phyloP scores from a whole-genome alignment of 805 yeast species.

The Myxozyma neglecta region DNA sequence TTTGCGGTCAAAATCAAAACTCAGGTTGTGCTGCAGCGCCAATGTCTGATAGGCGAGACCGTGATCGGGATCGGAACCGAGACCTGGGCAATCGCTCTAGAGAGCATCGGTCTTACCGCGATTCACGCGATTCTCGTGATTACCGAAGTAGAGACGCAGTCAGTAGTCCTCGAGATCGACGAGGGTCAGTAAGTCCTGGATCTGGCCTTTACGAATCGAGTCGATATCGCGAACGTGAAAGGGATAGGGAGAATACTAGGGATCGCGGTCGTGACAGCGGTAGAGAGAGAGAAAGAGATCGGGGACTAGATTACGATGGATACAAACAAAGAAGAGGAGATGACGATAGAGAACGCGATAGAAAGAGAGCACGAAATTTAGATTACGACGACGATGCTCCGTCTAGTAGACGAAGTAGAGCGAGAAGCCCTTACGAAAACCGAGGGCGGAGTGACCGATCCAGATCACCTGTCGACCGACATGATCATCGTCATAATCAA shows the following conservation, averaged over 20 bases:
- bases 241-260: conserved; percentile 4
- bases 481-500: not conserved
- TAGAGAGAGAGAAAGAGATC: not conserved
- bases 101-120: conserved; percentile 1
- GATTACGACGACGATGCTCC: not conserved
- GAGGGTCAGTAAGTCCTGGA: no score
- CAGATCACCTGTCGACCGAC: not conserved
- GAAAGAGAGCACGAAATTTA: not conserved
- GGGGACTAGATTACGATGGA: not conserved
- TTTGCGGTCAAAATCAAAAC: not conserved
- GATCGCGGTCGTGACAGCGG: not conserved
- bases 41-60: conserved; percentile 1
- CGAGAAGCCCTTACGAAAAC: not conserved
- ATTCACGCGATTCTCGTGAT: not conserved
- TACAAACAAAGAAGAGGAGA: not conserved
- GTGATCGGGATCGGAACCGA: not conserved
- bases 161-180: no score
- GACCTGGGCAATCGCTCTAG: not conserved
- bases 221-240: not conserved
- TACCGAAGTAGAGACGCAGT: conserved; percentile 2
- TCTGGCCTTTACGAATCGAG: no score
- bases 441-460: not conserved
- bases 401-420: not conserved
- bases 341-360: conserved; percentile 1
- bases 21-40: not conserved